These are phyloP conservation scores for Pyrenophora teres DNA, from an alignment of 2,329 filamentous ascomycete genomes.

Conservation along the genomic window DNA sequence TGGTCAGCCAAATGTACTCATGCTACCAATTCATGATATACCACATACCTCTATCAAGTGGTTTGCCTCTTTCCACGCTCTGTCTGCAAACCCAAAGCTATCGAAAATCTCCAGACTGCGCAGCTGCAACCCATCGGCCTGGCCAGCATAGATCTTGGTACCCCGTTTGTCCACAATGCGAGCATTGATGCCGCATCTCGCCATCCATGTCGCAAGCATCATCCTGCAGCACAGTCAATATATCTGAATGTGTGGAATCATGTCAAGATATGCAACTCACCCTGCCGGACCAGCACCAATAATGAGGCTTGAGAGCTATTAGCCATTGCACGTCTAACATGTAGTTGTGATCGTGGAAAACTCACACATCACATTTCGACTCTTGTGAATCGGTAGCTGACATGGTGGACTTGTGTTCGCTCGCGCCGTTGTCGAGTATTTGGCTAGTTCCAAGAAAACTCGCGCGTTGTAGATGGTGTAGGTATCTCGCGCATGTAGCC, in stretches of 20 bases:
- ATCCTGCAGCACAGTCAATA: constrained; percentile 21
- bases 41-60: constrained; percentile 67
- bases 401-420: constrained; percentile 29
- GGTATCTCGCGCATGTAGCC: neutral
- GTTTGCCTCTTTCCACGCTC: constrained; percentile 68
- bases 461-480: neutral
- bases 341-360: neutral
- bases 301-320: constrained; percentile 36
- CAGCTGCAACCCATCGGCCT: constrained; percentile 51
- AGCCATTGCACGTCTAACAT: neutral
- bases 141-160: constrained; percentile 49
- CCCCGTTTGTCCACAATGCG: constrained; percentile 51
- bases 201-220: constrained; percentile 51
- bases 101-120: constrained; percentile 56
- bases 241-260: neutral
- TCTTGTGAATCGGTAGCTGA: constrained; percentile 24
- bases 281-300: constrained; percentile 47
- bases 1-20: constrained; percentile 5
- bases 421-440: neutral
- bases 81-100: constrained; percentile 69
- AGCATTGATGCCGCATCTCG: constrained; percentile 47
- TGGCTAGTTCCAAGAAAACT: neutral
- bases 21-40: constrained; percentile 21
- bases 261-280: neutral
- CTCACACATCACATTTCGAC: constrained; percentile 46